phyloP scores from a whole-genome alignment of 192 early-diverging fungal genomes.

The Entomortierella chlamydospora region DNA sequence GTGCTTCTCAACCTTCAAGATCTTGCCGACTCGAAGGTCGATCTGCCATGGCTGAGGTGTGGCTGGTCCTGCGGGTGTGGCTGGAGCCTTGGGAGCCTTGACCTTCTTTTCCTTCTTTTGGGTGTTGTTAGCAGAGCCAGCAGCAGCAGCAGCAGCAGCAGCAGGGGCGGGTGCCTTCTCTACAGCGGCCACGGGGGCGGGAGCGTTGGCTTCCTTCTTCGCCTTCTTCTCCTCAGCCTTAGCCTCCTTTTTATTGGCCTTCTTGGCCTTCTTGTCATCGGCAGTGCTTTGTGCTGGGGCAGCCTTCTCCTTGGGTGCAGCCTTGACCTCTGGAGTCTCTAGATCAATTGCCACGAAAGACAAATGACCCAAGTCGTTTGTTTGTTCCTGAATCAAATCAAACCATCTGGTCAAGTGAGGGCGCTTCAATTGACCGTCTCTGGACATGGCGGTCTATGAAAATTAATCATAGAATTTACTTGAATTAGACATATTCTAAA shows the following conservation, averaged over 20 bases:
- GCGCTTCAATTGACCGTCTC: constrained; percentile 67
- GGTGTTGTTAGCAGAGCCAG: constrained; percentile 57
- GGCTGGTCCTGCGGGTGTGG: constrained; percentile 57
- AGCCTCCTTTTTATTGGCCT: constrained; percentile 52
- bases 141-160: constrained; percentile 47
- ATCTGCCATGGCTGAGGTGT: constrained; percentile 80
- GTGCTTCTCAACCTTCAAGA: constrained; percentile 86
- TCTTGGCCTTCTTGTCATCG: constrained; percentile 54
- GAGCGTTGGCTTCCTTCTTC: constrained; percentile 47
- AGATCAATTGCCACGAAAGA: constrained; percentile 64
- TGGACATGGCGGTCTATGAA: constrained; percentile 57
- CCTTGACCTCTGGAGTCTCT: constrained; percentile 57
- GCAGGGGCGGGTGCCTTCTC: constrained; percentile 22
- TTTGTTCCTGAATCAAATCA: constrained; percentile 80
- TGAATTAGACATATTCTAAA: neutral
- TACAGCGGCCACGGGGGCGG: constrained; percentile 31
- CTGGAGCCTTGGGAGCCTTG: constrained; percentile 63
- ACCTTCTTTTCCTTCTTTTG: constrained; percentile 71
- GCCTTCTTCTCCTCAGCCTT: constrained; percentile 66
- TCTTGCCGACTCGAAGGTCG: constrained; percentile 94
- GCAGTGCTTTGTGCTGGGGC: constrained; percentile 16
- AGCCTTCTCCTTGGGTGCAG: constrained; percentile 58
- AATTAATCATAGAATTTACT: neutral
- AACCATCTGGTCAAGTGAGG: constrained; percentile 81
- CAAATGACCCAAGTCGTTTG: constrained; percentile 62